A percentile compares a stretch with the other conserved stretches of the same genome.
Evolutionary conservation across 2,329 filamentous ascomycete genomes (phyloP).

Genomic region (Aspergillus brunneoviolaceus): DNA sequence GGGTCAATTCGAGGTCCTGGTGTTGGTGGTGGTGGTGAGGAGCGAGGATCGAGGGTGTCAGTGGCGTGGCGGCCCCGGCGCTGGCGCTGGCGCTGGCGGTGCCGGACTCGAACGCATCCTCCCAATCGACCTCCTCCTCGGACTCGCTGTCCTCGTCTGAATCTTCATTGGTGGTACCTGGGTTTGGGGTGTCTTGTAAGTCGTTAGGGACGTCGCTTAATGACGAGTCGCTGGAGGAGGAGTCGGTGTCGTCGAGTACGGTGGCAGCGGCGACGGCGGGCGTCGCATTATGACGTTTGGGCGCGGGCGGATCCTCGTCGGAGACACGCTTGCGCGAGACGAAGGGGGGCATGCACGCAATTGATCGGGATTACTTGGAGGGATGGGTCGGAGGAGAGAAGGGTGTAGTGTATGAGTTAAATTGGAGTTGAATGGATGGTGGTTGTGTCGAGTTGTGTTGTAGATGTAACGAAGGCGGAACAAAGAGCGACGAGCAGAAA

Average conservation of each 20-base stretch:
- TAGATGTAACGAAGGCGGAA: slow-evolving; percentile 1
- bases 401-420: slow-evolving; percentile 1
- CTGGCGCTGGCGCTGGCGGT: slow-evolving; percentile 22
- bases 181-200: slow-evolving; percentile 38
- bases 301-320: slow-evolving; percentile 34
- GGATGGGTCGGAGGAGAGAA: slow-evolving; percentile 13
- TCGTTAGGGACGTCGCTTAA: slow-evolving; percentile 37
- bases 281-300: slow-evolving; percentile 37
- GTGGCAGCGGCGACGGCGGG: slow-evolving; percentile 23
- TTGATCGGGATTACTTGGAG: slow-evolving; percentile 9
- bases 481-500: slow-evolving; percentile 10
- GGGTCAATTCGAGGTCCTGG: slow-evolving; percentile 72
- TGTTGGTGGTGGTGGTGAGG: slow-evolving; percentile 41
- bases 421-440: neutral
- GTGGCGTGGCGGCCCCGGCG: slow-evolving; percentile 11
- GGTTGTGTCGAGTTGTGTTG: neutral
- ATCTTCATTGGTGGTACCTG: slow-evolving; percentile 19
- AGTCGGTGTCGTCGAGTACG: slow-evolving; percentile 22
- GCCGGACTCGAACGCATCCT: slow-evolving; percentile 52
- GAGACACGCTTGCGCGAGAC: slow-evolving; percentile 45
- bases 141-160: slow-evolving; percentile 53
- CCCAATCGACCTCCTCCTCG: slow-evolving; percentile 59
- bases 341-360: slow-evolving; percentile 46
- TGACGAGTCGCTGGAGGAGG: slow-evolving; percentile 38
- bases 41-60: slow-evolving; percentile 42